Evolutionary conservation across 1,284 basidiomycete genomes (phyloP), one percentile per base, ranked within the genome.

Genomic region (Cryptococcus sp.): DNA sequence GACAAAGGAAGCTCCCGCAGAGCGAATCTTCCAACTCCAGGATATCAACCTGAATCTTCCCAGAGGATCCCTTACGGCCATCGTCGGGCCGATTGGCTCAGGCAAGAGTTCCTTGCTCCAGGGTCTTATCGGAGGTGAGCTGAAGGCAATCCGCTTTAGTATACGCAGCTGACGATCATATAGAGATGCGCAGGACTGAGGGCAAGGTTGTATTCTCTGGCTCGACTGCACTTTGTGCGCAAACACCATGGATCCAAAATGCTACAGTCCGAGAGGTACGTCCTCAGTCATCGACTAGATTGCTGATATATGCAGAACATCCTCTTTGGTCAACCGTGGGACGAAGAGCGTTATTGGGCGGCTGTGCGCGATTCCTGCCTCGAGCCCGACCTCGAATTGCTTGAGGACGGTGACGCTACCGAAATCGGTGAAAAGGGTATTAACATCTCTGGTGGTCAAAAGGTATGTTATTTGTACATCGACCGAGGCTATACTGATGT

Each of bases 391-490:
- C 79, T 94, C 23, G 88, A 88, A 46, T 85, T 92, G 78, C 82
- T 93, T 41, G 87, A 90, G 1, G 82, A 89, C 60, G 90, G 90
- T 4, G 91, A 96, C 70, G 72, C 88, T 62, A 95, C 93, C 0
- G 90, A 93, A 74, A 93, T 95, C 51, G 92, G 92, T n/a, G 91
- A 93, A 78, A 90, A 87, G 79, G 87, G 80, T 47, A 76, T 78
- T 63, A 80, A 77, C 54, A 62, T 80, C 20, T 76, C 72, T 19
- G 78, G 76, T 53, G 74, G 73, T 51, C 72, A 73, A 54, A 76
- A 75, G 31, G 31, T 35, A 35, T 13, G 31, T 35, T 35, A 8
- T 10, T 10, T 35, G 31, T 8, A 35, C n/a, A 35, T 2, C 10
- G 31, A 13, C 31, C 31, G 31, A 4, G 8, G 10, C 8, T 2